These are phyloP conservation scores for Rhizopogon vesiculosus DNA, from an alignment of 768 basidiomycete species.

Conservation along the genomic window DNA sequence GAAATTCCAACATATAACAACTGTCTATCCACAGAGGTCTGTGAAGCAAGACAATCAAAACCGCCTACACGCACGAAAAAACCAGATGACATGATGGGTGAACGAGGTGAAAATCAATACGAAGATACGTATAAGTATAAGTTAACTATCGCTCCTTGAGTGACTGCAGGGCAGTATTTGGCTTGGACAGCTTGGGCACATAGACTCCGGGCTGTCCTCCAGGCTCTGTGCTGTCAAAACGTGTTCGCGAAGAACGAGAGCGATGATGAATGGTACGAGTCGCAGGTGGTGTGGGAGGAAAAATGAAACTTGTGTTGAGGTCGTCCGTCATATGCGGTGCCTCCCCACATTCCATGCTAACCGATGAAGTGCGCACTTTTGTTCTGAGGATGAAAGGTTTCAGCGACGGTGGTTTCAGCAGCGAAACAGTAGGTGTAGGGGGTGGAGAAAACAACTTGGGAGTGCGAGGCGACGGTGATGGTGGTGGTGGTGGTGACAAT, in stretches of 20 bases:
- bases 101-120: not conserved
- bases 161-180: constrained; percentile 4
- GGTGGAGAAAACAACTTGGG: constrained; percentile 4
- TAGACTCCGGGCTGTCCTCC: constrained; percentile 1
- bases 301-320: constrained; percentile 36
- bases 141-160: not conserved
- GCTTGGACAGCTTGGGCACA: not conserved
- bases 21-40: not conserved
- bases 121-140: not conserved
- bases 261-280: constrained; percentile 4
- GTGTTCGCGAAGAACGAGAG: constrained; percentile 6
- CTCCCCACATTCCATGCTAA: constrained; percentile 34
- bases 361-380: constrained; percentile 25
- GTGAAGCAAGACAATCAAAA: not conserved
- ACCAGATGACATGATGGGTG: not conserved
- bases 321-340: constrained; percentile 32
- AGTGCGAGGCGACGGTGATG: not conserved
- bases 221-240: not conserved
- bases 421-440: not conserved
- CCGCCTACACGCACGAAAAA: too few species aligned
- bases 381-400: constrained; percentile 21
- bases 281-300: constrained; percentile 27
- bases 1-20: not conserved
- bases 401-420: constrained; percentile 3
- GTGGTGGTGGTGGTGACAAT: constrained; percentile 13